Conservation (phyloP, 305 asterid species). For the Fraxinus nigra region DNA sequence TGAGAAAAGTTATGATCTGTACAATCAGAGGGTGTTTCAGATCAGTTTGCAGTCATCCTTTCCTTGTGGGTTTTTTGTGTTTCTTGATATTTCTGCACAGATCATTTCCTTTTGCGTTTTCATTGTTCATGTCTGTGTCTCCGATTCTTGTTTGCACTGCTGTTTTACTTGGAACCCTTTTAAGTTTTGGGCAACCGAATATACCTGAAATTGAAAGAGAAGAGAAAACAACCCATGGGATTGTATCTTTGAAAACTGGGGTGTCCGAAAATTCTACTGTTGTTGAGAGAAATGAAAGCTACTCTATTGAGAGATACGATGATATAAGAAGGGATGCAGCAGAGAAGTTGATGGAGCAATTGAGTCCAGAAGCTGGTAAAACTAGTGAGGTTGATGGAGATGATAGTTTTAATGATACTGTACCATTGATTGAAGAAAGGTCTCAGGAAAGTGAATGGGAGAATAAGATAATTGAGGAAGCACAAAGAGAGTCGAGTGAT, state of each 20-base stretch:
- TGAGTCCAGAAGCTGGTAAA: slow-evolving; percentile 19
- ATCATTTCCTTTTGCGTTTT: slow-evolving; percentile 54
- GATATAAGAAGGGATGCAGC: slow-evolving; percentile 20
- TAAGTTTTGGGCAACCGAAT: slow-evolving; percentile 59
- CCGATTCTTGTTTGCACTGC: slow-evolving; percentile 68
- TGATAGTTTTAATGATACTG: slow-evolving; percentile 26
- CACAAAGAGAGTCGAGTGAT: slow-evolving; percentile 29
- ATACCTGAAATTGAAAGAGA: slow-evolving; percentile 40
- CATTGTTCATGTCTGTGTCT: slow-evolving; percentile 49
- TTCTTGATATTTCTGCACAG: slow-evolving; percentile 43
- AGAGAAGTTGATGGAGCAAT: slow-evolving; percentile 9
- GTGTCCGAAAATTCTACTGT: slow-evolving; percentile 21
- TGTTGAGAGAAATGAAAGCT: slow-evolving; percentile 23
- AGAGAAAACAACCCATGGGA: slow-evolving; percentile 23
- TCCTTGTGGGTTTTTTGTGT: slow-evolving; percentile 44
- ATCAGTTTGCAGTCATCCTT: slow-evolving; percentile 59
- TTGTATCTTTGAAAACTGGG: slow-evolving; percentile 18
- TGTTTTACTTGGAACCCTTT: slow-evolving; percentile 60
- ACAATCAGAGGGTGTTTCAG: slow-evolving; percentile 38
- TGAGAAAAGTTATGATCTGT: slow-evolving; percentile 42
- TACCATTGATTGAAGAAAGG: slow-evolving; percentile 32
- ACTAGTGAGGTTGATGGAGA: slow-evolving; percentile 32
- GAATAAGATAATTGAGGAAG: slow-evolving; percentile 35
- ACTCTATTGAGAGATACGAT: slow-evolving; percentile 22
- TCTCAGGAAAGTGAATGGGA: slow-evolving; percentile 32